Conservation (phyloP, 2,329 filamentous ascomycete genomes). For the Trichoderma lentiforme region DNA sequence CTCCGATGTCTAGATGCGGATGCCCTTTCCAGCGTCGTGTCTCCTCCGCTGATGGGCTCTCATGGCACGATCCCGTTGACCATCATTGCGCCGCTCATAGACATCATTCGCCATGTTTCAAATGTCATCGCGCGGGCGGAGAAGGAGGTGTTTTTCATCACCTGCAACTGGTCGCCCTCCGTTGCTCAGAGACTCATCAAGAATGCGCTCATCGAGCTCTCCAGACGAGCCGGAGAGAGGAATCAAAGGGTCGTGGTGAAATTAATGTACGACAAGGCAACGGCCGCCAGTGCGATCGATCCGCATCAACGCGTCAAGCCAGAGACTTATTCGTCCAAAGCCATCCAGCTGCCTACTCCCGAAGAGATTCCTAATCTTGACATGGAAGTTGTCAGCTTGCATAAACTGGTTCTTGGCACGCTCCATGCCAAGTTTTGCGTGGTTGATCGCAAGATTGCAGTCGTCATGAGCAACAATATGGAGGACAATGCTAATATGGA, state of each 20-base stretch:
- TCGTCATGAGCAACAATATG: conserved; percentile 77
- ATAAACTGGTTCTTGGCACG: conserved; percentile 66
- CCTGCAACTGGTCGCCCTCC: conserved; percentile 72
- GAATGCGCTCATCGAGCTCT: conserved; percentile 66
- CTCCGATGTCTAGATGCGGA: conserved; percentile 53
- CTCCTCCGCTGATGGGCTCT: conserved; percentile 50
- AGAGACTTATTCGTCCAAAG: conserved; percentile 54
- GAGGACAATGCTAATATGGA: conserved; percentile 76
- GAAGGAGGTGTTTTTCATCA: conserved; percentile 69
- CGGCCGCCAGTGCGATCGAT: conserved; percentile 60
- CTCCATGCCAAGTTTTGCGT: conserved; percentile 78
- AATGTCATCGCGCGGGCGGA: conserved; percentile 72
- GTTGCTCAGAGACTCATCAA: conserved; percentile 65
- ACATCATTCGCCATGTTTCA: conserved; percentile 70
- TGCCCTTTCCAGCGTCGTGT: conserved; percentile 49
- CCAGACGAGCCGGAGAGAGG: conserved; percentile 57
- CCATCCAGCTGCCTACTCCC: conserved; percentile 58
- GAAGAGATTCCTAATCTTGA: conserved; percentile 69
- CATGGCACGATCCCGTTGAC: conserved; percentile 64
- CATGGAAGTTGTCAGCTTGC: conserved; percentile 70
- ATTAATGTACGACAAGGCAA: conserved; percentile 71
- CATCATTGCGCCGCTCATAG: conserved; percentile 54
- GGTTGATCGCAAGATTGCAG: conserved; percentile 66
- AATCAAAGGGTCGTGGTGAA: conserved; percentile 63
- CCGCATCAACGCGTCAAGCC: conserved; percentile 60